These are phyloP conservation scores for Tolypocladium tundrense DNA, from an alignment of 2,329 filamentous ascomycete genomes.

Conservation along the genomic window DNA sequence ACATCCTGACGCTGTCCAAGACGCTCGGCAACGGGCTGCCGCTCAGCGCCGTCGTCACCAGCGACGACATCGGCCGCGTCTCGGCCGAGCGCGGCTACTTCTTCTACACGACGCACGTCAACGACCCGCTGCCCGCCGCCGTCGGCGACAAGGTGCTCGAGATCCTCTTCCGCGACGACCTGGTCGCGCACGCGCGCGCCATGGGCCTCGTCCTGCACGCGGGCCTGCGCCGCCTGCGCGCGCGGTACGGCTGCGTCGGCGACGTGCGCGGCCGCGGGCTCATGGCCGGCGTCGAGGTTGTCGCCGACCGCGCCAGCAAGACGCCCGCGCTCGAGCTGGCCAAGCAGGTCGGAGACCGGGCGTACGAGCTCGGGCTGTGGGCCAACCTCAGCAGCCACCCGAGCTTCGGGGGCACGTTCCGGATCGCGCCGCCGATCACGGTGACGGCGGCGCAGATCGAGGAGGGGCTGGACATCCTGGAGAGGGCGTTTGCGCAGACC, in stretches of 20 bases:
- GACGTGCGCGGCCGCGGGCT: conserved; percentile 50
- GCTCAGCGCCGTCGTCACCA: conserved; percentile 46
- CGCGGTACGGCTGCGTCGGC: conserved; percentile 49
- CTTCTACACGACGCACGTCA: conserved; percentile 52
- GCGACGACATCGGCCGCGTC: conserved; percentile 37
- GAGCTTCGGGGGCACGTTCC: conserved; percentile 45
- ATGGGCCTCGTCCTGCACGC: conserved; percentile 35
- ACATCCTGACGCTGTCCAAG: conserved; percentile 52
- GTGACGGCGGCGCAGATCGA: conserved; percentile 39
- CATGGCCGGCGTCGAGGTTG: conserved; percentile 49
- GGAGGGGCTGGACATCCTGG: conserved; percentile 43
- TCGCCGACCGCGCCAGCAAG: conserved; percentile 38
- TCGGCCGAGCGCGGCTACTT: conserved; percentile 39
- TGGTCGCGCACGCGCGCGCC: conserved; percentile 33
- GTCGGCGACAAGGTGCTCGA: conserved; percentile 53
- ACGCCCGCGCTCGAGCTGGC: conserved; percentile 36
- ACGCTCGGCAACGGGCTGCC: conserved; percentile 52
- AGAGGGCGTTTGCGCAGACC: conserved; percentile 37
- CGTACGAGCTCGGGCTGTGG: conserved; percentile 43
- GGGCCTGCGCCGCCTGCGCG: conserved; percentile 34
- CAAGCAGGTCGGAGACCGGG: conserved; percentile 32
- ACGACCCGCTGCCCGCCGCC: conserved; percentile 50
- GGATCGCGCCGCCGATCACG: conserved; percentile 51
- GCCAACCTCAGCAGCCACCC: conserved; percentile 44
- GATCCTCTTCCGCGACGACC: conserved; percentile 44